These are phyloP conservation scores for Petunia axillaris DNA, from an alignment of 257 asterid genomes.

Conservation along the genomic window DNA sequence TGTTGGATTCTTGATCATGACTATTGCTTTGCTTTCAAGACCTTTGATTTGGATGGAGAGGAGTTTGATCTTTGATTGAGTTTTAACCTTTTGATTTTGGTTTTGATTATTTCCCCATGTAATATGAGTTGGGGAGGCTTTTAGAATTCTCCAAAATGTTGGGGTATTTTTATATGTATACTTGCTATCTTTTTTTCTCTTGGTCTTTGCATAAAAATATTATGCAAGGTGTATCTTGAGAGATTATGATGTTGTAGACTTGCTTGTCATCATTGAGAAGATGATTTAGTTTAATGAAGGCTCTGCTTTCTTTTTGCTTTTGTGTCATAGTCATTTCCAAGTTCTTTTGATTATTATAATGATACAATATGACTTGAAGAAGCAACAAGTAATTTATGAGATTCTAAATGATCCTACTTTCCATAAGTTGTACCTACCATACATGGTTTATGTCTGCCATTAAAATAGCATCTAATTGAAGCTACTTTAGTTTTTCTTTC, in stretches of 20 bases:
- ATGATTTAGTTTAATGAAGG: constrained; percentile 52
- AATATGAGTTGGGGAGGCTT: constrained; percentile 47
- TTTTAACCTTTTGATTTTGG: constrained; percentile 5
- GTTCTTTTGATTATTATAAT: constrained; percentile 30
- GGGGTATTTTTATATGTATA: constrained; percentile 53
- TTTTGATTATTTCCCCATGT: constrained; percentile 43
- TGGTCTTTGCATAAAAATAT: constrained; percentile 38
- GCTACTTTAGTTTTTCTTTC: constrained; percentile 46
- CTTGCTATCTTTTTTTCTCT: constrained; percentile 28
- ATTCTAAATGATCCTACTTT: constrained; percentile 61
- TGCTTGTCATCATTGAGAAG: constrained; percentile 55
- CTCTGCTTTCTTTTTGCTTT: constrained; percentile 37
- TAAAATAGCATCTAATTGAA: constrained; percentile 50
- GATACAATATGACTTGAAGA: constrained; percentile 40
- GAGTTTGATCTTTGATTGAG: constrained; percentile 31
- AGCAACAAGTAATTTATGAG: constrained; percentile 44
- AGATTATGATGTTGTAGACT: constrained; percentile 64
- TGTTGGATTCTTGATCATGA: constrained; percentile 24
- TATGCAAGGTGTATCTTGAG: constrained; percentile 55
- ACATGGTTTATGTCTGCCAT: constrained; percentile 80
- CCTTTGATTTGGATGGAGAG: constrained; percentile 54
- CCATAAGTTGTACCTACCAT: constrained; percentile 62
- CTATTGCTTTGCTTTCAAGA: constrained; percentile 7
- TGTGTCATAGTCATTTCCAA: constrained; percentile 36
- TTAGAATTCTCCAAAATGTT: constrained; percentile 48